Conservation (phyloP, 2,329 filamentous ascomycete species). For the Colletotrichum sp. region DNA sequence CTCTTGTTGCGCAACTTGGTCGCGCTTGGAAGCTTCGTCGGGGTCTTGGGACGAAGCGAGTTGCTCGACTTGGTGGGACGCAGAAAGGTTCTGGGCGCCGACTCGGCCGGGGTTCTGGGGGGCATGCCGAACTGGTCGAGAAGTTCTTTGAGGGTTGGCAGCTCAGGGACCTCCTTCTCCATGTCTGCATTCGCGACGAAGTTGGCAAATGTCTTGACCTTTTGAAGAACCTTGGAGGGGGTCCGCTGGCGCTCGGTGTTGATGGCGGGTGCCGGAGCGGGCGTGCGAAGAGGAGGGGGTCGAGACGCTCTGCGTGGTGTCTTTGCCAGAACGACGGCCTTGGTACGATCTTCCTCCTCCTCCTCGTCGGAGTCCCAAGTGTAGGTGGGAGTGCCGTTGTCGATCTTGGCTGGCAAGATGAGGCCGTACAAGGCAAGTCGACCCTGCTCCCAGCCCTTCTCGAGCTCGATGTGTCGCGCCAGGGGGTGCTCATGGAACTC, state of each 20-base stretch:
- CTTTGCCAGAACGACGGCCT: background rate
- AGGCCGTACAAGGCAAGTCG: slow-evolving; percentile 14
- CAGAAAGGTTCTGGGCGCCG: background rate
- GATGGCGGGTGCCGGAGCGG: background rate
- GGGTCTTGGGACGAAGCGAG: slow-evolving; percentile 1
- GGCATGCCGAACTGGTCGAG: slow-evolving; percentile 14
- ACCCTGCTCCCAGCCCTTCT: slow-evolving; percentile 6
- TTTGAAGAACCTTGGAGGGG: slow-evolving; percentile 11
- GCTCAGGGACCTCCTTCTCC: slow-evolving; percentile 8
- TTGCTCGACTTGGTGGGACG: slow-evolving; percentile 7
- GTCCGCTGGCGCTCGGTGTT: background rate
- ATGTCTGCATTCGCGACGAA: background rate
- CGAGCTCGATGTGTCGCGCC: slow-evolving; percentile 22
- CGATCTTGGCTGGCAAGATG: slow-evolving; percentile 12
- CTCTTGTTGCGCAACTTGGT: slow-evolving; percentile 19
- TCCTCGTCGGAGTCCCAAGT: slow-evolving; percentile 19
- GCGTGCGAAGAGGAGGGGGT: background rate
- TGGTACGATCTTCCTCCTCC: background rate
- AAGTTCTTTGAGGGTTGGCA: slow-evolving; percentile 2
- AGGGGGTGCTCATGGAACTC: slow-evolving; percentile 42
- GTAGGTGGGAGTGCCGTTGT: slow-evolving; percentile 5
- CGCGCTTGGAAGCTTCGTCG: background rate
- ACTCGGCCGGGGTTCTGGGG: background rate
- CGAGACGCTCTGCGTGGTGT: background rate
- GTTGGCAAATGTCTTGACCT: slow-evolving; percentile 19